These are phyloP conservation scores for Leccinum pachyderme DNA, from an alignment of 1,284 basidiomycete species.

Conservation along the genomic window DNA sequence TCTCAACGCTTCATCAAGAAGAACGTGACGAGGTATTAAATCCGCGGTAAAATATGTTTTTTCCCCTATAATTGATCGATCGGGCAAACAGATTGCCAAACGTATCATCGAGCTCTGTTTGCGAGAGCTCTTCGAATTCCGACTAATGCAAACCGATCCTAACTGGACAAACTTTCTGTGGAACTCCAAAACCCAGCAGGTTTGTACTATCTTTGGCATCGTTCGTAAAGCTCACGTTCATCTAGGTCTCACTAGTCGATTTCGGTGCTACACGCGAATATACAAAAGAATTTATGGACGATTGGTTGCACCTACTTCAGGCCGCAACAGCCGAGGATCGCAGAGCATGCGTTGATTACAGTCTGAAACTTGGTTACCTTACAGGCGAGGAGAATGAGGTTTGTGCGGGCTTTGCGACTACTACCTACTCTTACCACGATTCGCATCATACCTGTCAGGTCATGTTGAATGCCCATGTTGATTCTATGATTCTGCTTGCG, in stretches of 20 bases:
- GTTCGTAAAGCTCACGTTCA: background rate
- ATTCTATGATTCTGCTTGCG: constrained; percentile 80
- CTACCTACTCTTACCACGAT: background rate
- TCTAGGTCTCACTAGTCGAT: constrained; percentile 86
- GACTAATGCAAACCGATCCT: constrained; percentile 97
- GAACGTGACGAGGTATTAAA: constrained; percentile 71
- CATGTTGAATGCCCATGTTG: constrained; percentile 89
- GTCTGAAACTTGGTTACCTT: constrained; percentile 82
- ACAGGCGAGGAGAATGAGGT: constrained; percentile 88
- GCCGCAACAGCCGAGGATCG: constrained; percentile 76
- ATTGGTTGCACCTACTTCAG: constrained; percentile 79
- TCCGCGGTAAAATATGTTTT: background rate
- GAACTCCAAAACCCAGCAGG: constrained; percentile 61
- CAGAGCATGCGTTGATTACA: constrained; percentile 71
- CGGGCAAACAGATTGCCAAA: constrained; percentile 67
- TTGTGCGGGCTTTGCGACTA: background rate
- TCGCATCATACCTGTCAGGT: constrained; percentile 41
- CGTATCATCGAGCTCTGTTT: constrained; percentile 86
- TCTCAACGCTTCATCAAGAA: constrained; percentile 53
- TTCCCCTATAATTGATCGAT: background rate
- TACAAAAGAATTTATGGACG: constrained; percentile 83
- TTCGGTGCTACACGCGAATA: constrained; percentile 95
- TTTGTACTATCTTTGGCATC: constrained; percentile 18
- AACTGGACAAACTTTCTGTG: constrained; percentile 99
- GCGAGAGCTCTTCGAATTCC: constrained; percentile 87